Base-by-base conservation (phyloP, 805 yeast genomes). In the Metschnikowia peoriensis region DNA sequence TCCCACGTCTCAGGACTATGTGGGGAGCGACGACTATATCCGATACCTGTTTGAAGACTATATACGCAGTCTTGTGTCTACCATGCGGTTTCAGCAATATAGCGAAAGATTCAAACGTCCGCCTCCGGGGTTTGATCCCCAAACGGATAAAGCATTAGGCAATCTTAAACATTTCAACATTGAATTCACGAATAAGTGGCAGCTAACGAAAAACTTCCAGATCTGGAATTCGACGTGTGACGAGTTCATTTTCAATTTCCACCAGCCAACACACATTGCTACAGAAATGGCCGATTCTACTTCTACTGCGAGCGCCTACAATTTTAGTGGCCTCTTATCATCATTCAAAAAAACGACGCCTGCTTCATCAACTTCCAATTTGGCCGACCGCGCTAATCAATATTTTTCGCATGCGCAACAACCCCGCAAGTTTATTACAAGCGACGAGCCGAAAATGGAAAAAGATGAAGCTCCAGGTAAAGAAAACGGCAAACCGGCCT, bases 31-130 rank as follows among this genome's bases (percentile, higher is more conserved):
- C 62, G 99, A 94, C 68, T 89, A 85, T 63, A 85, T 94, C 34
- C 72, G 98, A 48, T 80, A 84, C 70, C 90, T 85, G 61, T 92
- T 93, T 68, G 99, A 94, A 64, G 97, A 92, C 62, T 94, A 94
- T 64, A 69, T 92, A 28, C 79, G 87, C 53, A 89, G 96, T 10
- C 66, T 94, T 56, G 66, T 93, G 27, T 76, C 96, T 0, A 78
- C 88, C 28, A 83, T 81, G 22, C 87, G 96, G 66, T 88, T 85
- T 60, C 80, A 80, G 58, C 82, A 78, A 46, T 89, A 85, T 61
- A 59, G 80, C 10, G 71, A 69, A 6, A 62, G 67, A 46, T 75
- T 72, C 52, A 50, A 60, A 15, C 66, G 60, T 46, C 64, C 63
- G n/a, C 80, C 80, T 0, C 79, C 80, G 0, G 80, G 80, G 0